phyloP scores from a whole-genome alignment of 2,329 filamentous ascomycete genomes.

The Aspergillus texensis region DNA sequence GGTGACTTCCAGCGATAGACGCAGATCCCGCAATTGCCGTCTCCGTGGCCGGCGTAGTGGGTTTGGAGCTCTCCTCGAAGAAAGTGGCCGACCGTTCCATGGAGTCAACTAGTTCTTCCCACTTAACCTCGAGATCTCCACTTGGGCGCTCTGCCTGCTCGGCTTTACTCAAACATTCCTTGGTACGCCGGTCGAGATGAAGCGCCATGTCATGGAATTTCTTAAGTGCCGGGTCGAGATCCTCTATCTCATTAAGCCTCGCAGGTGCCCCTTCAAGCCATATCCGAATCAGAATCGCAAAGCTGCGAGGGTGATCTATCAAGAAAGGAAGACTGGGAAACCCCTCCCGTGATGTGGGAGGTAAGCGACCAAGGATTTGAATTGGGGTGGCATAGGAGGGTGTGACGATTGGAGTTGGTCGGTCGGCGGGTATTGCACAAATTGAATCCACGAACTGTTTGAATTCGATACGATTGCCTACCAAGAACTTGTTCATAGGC shows the following conservation, averaged over 20 bases:
- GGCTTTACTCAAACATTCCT: slow-evolving; percentile 49
- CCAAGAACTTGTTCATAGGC: slow-evolving; percentile 90
- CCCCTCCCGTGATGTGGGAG: slow-evolving; percentile 80
- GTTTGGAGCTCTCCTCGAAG: slow-evolving; percentile 44
- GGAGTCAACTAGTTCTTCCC: slow-evolving; percentile 53
- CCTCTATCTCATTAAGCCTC: slow-evolving; percentile 42
- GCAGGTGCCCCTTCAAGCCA: slow-evolving; percentile 48
- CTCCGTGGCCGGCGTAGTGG: slow-evolving; percentile 41
- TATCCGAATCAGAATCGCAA: slow-evolving; percentile 75
- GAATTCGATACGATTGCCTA: slow-evolving; percentile 73
- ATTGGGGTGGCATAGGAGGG: slow-evolving; percentile 91
- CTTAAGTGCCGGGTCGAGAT: slow-evolving; percentile 40
- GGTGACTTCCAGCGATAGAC: slow-evolving; percentile 36
- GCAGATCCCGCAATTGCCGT: slow-evolving; percentile 31
- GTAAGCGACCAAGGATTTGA: slow-evolving; percentile 81
- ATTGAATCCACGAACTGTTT: slow-evolving; percentile 85
- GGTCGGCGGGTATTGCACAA: slow-evolving; percentile 77
- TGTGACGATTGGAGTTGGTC: slow-evolving; percentile 66
- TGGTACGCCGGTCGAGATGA: slow-evolving; percentile 46
- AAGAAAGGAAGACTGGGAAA: slow-evolving; percentile 92
- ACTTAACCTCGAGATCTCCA: slow-evolving; percentile 50
- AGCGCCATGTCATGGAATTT: slow-evolving; percentile 50
- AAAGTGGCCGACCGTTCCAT: slow-evolving; percentile 49
- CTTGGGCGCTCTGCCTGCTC: slow-evolving; percentile 53
- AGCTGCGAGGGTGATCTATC: slow-evolving; percentile 83